Conservation (phyloP, 1,139 yeast species). For the Kodamaea alishanica region DNA sequence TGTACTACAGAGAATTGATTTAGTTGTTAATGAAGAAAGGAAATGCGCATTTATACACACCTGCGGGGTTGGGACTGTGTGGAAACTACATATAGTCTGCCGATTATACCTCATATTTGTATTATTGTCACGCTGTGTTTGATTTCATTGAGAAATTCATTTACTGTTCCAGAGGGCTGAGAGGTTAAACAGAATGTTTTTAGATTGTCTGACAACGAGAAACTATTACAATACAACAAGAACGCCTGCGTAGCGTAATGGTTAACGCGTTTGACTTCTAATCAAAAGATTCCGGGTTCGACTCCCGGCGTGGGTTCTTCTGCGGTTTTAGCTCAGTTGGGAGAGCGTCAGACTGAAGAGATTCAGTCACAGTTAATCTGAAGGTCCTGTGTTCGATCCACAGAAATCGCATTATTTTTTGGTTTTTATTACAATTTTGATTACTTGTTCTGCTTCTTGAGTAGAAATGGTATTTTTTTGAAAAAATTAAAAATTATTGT, state of each 20-base stretch:
- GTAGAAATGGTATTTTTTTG: too few relatives aligned
- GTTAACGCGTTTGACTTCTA: conserved; percentile 16
- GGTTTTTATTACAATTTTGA: too few relatives aligned
- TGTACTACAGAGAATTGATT: too few relatives aligned
- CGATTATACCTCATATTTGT: too few relatives aligned
- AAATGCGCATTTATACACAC: too few relatives aligned
- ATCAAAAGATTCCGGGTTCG: conserved; percentile 16
- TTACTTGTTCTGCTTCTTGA: too few relatives aligned
- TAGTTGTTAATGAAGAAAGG: too few relatives aligned
- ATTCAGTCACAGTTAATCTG: conserved; percentile 41
- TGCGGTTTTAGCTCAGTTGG: conserved; percentile 21
- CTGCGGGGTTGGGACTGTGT: too few relatives aligned
- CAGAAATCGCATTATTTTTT: conserved; percentile 21
- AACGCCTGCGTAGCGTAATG: conserved; percentile 15
- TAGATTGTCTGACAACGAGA: too few relatives aligned
- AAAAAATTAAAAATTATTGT: too few relatives aligned
- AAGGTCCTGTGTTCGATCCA: conserved; percentile 58
- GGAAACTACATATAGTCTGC: too few relatives aligned
- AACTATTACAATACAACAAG: conserved; percentile 3
- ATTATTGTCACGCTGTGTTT: conserved; percentile 1
- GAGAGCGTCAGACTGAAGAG: conserved; percentile 33
- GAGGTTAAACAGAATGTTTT: neutral
- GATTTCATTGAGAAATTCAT: neutral
- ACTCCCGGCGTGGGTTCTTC: conserved; percentile 15
- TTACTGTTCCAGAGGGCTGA: neutral